Conservation (phyloP, 2,329 filamentous ascomycete genomes). For the Ceratocystiopsis brevicomis region DNA sequence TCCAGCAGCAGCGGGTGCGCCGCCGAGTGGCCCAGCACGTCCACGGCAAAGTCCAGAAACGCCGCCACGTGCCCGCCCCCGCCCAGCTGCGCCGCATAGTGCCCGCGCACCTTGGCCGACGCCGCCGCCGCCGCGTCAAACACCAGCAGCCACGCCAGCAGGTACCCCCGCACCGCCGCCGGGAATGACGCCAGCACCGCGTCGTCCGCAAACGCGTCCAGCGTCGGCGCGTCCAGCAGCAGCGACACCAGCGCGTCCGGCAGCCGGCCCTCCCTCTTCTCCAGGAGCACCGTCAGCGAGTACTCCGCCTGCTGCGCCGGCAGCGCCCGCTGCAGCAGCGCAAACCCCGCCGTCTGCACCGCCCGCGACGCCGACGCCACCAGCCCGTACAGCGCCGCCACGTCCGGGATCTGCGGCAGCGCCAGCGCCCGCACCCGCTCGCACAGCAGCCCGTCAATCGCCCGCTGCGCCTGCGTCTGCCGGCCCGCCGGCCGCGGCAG, state of each 20-base stretch:
- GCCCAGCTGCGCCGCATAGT: constrained; percentile 67
- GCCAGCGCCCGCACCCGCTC: constrained; percentile 38
- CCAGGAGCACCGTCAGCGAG: constrained; percentile 56
- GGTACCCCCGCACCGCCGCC: constrained; percentile 52
- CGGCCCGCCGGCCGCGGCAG: no score
- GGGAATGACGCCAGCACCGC: constrained; percentile 47
- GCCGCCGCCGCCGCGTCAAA: constrained; percentile 70
- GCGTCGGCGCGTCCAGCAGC: constrained; percentile 56
- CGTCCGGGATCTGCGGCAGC: constrained; percentile 21
- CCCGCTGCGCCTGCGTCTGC: constrained; percentile 42
- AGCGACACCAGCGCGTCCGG: constrained; percentile 75
- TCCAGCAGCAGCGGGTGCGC: constrained; percentile 58
- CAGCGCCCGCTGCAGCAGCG: constrained; percentile 61
- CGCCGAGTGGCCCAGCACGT: constrained; percentile 62
- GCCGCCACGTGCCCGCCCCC: constrained; percentile 47
- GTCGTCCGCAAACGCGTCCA: constrained; percentile 42
- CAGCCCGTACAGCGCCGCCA: constrained; percentile 53
- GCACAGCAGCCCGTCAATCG: constrained; percentile 57
- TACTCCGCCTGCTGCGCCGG: constrained; percentile 62
- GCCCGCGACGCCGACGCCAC: constrained; percentile 56
- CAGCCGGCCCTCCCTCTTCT: constrained; percentile 51
- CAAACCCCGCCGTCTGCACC: constrained; percentile 66
- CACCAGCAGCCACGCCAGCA: constrained; percentile 75
- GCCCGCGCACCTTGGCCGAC: constrained; percentile 62
- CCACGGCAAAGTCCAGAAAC: constrained; percentile 63